Evolutionary conservation across 208 protist genomes (phyloP), one percentile per base, ranked within the genome.

Genomic region (Leishmania martiniquensis): DNA sequence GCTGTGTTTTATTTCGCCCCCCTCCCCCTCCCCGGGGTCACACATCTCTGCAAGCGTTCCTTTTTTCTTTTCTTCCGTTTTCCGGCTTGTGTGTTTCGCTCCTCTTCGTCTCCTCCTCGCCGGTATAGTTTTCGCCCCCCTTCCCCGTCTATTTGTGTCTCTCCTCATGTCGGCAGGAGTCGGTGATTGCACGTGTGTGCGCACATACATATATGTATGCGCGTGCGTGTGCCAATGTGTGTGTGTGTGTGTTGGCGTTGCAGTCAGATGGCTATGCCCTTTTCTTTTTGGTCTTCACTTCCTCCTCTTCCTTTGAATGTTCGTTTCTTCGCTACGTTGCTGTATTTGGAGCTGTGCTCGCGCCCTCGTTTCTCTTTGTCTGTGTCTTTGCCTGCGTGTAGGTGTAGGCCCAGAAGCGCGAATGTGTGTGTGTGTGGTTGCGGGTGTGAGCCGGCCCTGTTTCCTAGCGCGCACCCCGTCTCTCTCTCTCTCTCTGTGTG

Each of bases 51-150:
- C 67, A 54, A 49, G 67, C 67, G 62, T n/a, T n/a, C n/a, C 37
- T 67, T 44, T 9, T 66, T n/a, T 67, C 15, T 12, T 6, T 67
- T 20, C 47, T 84, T 80, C 80, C 12, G 44, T 54, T 65, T 76
- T 59, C 42, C 25, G 13, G 42, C 5, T 37, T 63, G 9, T 32
- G 12, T 60, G 32, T 34, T 69, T 51, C n/a, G n/a, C n/a, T n/a
- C n/a, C n/a, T n/a, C n/a, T n/a, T n/a, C n/a, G n/a, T n/a, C n/a
- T n/a, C n/a, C 9, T 51, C 47, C 47, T 15, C 13, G 59, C 59
- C 22, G 7, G 57, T 37, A 63, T 63, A 13, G 37, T 29, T 67
- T 67, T 17, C n/a, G n/a, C 2, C 20, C 37, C 34, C 15, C 17
- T 29, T 25, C 54, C 3, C 5, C 34, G 20, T 25, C 60, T 22